Evolutionary conservation across 2,329 filamentous ascomycete species (phyloP).

Genomic region (Apiospora kogelbergensis): DNA sequence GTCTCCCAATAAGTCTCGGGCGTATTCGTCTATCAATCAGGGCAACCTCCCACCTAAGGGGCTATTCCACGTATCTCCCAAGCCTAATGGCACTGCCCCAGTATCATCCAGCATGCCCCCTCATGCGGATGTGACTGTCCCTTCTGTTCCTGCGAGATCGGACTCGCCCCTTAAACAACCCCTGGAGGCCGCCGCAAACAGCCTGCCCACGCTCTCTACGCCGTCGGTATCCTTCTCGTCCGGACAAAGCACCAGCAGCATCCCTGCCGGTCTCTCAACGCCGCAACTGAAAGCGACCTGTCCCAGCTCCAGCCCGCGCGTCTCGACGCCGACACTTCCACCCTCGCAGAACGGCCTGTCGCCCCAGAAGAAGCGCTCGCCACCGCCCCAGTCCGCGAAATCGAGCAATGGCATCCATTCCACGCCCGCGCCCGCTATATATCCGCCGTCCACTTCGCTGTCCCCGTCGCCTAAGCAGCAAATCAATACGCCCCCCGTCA

Average conservation of each 20-base stretch:
- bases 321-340: constrained; percentile 39
- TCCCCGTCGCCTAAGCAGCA: constrained; percentile 57
- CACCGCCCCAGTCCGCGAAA: constrained; percentile 33
- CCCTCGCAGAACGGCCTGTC: constrained; percentile 49
- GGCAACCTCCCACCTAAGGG: constrained; percentile 29
- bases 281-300: constrained; percentile 33
- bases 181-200: constrained; percentile 22
- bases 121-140: constrained; percentile 20
- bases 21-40: constrained; percentile 36
- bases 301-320: constrained; percentile 25
- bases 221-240: constrained; percentile 24
- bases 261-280: constrained; percentile 25
- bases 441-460: constrained; percentile 58
- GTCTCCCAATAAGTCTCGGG: constrained; percentile 39
- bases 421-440: constrained; percentile 41
- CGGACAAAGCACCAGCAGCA: constrained; percentile 22
- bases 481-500: constrained; percentile 61
- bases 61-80: constrained; percentile 30
- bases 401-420: constrained; percentile 25
- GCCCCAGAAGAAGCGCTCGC: constrained; percentile 50
- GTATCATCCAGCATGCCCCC: constrained; percentile 21
- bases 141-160: constrained; percentile 22
- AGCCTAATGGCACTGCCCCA: constrained; percentile 21
- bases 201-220: constrained; percentile 25
- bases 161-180: constrained; percentile 29